Conservation (phyloP, 73 alveolate species). For the Blepharisma stoltei region DNA sequence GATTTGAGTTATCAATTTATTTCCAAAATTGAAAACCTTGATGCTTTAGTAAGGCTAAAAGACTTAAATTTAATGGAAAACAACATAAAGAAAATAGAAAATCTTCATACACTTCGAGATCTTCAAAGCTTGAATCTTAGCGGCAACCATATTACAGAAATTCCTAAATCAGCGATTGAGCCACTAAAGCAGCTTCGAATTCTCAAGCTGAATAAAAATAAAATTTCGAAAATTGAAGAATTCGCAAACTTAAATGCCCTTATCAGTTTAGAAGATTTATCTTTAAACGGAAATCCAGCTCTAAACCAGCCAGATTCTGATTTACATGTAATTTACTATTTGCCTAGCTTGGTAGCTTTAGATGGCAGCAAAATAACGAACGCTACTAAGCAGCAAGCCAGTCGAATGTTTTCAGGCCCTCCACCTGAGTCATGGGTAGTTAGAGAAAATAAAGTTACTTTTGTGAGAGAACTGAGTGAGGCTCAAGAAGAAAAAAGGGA, state of each 20-base stretch:
- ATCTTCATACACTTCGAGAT: conserved; percentile 28
- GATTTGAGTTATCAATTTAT: conserved; percentile 76
- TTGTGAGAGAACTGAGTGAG: not conserved
- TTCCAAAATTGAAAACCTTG: conserved; percentile 67
- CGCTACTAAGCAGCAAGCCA: not conserved
- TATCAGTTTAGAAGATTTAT: not conserved
- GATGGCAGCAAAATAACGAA: not conserved
- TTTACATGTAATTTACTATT: conserved; percentile 3
- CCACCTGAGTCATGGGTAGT: conserved; percentile 27
- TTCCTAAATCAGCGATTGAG: conserved; percentile 1
- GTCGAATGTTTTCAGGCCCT: conserved; percentile 6
- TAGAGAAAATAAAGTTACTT: conserved; percentile 17
- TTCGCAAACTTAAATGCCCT: not conserved
- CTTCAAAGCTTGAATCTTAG: not conserved
- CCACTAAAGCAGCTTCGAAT: not conserved
- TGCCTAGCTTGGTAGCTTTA: not conserved
- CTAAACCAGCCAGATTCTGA: not conserved
- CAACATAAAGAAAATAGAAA: conserved; percentile 64
- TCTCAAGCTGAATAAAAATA: not conserved
- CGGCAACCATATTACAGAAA: conserved; percentile 13
- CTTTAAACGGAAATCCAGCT: not conserved
- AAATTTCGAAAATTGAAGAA: not conserved
- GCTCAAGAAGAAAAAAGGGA: not conserved
- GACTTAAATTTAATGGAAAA: conserved; percentile 83
- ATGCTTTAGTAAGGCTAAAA: conserved; percentile 53